phyloP scores from a whole-genome alignment of 148 eudicot species.

The Beta vulgaris region DNA sequence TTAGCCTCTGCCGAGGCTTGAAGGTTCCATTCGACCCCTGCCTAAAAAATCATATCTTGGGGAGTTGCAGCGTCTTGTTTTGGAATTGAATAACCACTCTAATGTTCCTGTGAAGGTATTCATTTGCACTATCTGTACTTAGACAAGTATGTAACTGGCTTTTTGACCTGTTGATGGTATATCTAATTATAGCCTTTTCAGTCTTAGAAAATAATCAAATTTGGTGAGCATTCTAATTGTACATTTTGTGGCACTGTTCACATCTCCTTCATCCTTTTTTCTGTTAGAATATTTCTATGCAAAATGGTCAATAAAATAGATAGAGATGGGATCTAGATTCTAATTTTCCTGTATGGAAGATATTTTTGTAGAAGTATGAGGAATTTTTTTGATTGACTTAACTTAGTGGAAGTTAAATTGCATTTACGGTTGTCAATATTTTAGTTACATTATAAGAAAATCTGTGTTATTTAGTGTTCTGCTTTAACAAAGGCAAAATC shows the following conservation, averaged over 20 bases:
- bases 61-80: slow-evolving; percentile 63
- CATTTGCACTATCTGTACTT: too few relatives aligned
- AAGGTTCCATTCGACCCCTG: slow-evolving; percentile 61
- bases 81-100: slow-evolving; percentile 78
- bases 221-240: background rate
- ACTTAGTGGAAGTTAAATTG: background rate
- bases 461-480: too few relatives aligned
- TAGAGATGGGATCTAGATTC: background rate
- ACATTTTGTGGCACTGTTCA: background rate
- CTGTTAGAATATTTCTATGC: background rate
- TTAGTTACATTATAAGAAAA: background rate
- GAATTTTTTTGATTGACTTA: background rate
- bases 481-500: too few relatives aligned
- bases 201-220: background rate
- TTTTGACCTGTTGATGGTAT: background rate
- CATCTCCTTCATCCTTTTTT: background rate
- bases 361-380: background rate
- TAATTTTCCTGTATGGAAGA: background rate
- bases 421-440: background rate
- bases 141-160: too few relatives aligned
- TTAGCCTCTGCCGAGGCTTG: slow-evolving; percentile 80
- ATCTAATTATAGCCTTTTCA: background rate
- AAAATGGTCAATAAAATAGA: background rate
- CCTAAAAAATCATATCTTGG: slow-evolving; percentile 77
- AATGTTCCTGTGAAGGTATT: slow-evolving; percentile 71